phyloP scores from a whole-genome alignment of 78 protist genomes.

The slime mould (Dictyostelium discoideum) region dicty_2.7 NC_007088.5:5087001-5087500 shows the following conservation, averaged over 20 bases:
- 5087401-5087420: slow-evolving; percentile 76
- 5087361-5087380: slow-evolving; percentile 11
- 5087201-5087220: slow-evolving; percentile 54
- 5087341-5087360: slow-evolving; percentile 59
- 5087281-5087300: slow-evolving; percentile 39
- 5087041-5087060: not conserved
- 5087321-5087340: slow-evolving; percentile 70
- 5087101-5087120: slow-evolving; percentile 44
- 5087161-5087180: slow-evolving; percentile 52
- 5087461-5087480: not conserved
- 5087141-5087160: slow-evolving; percentile 80
- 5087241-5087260: slow-evolving; percentile 67
- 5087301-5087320: slow-evolving; percentile 66
- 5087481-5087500: not conserved
- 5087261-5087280: slow-evolving; percentile 28
- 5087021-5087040: not conserved
- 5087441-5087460: slow-evolving; percentile 19
- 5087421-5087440: slow-evolving; percentile 52
- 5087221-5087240: slow-evolving; percentile 40
- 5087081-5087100: not conserved
- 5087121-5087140: slow-evolving; percentile 74
- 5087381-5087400: slow-evolving; percentile 43
- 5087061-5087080: not conserved
- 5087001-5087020: not conserved
- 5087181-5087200: slow-evolving; percentile 62